Percentiles rank a stretch among this genome's conserved stretches.
phyloP scores from a whole-genome alignment of 2,329 filamentous ascomycete species.

The Cladosporium sp. region DNA sequence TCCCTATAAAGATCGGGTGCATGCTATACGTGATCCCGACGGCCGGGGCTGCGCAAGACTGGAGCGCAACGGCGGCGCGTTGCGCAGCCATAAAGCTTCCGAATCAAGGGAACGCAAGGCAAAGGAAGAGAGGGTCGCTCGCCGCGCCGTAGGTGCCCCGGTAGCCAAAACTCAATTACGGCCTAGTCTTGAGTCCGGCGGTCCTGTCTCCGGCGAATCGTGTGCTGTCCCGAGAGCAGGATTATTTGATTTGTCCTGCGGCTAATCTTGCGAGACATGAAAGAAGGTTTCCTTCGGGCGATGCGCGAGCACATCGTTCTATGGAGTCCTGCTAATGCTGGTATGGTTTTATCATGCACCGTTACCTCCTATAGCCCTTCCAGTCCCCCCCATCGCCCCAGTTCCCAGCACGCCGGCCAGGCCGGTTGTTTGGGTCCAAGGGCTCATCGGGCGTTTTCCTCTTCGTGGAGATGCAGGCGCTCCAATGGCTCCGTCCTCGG shows the following conservation, averaged over 20 bases:
- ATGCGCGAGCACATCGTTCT: too few relatives aligned
- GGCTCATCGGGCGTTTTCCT: too few relatives aligned
- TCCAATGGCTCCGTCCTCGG: too few relatives aligned
- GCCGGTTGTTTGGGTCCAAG: too few relatives aligned
- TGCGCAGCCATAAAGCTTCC: background rate
- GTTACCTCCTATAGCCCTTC: background rate
- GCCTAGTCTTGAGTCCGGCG: background rate
- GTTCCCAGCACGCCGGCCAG: slow-evolving; percentile 1
- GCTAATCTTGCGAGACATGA: too few relatives aligned
- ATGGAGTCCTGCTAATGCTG: too few relatives aligned
- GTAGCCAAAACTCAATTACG: background rate
- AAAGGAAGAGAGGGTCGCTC: background rate
- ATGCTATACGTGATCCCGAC: slow-evolving; percentile 8
- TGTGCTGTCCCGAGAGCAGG: background rate
- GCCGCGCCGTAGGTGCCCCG: background rate
- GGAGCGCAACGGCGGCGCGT: too few relatives aligned
- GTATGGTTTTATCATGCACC: too few relatives aligned
- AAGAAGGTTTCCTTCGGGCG: too few relatives aligned
- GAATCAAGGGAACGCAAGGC: background rate
- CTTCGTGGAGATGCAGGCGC: too few relatives aligned
- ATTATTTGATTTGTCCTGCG: slow-evolving; percentile 1
- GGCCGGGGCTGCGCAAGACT: background rate
- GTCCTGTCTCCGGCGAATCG: slow-evolving; percentile 1
- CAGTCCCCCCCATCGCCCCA: background rate
- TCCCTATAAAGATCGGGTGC: slow-evolving; percentile 9